Percentiles rank a stretch among this genome's conserved stretches.
These are phyloP conservation scores for Saksenaea vasiformis DNA, from an alignment of 371 early-diverging fungal species.

Conservation along the genomic window DNA sequence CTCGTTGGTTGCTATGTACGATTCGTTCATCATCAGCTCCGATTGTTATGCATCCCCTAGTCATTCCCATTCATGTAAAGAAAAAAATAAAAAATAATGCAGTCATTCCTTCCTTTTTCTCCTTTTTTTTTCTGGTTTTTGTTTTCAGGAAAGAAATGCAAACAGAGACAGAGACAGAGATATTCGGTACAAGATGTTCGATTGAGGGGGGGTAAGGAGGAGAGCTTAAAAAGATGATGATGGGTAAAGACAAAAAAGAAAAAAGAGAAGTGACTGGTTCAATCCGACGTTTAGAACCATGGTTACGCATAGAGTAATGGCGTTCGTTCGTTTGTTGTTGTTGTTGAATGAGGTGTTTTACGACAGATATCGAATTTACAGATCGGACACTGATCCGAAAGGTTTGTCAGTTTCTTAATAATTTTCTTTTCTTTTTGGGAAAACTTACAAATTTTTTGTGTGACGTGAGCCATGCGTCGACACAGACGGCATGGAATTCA, in stretches of 20 bases:
- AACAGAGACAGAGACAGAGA: too few species aligned
- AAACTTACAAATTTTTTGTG: constrained; percentile 77
- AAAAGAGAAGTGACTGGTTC: neutral
- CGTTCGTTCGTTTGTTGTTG: constrained; percentile 37
- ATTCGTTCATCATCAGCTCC: constrained; percentile 5
- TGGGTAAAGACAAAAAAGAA: neutral
- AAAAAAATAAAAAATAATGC: too few species aligned
- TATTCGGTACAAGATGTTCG: neutral
- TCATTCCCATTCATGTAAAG: too few species aligned
- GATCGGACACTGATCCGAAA: constrained; percentile 37
- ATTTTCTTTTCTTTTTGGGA: neutral
- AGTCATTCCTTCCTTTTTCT: too few species aligned
- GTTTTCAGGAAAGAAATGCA: too few species aligned
- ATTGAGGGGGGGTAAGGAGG: neutral
- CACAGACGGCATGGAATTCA: constrained; percentile 90
- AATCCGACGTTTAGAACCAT: neutral
- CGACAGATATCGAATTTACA: constrained; percentile 52
- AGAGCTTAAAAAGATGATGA: neutral
- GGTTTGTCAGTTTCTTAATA: neutral
- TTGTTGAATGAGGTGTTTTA: constrained; percentile 25
- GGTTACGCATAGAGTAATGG: constrained; percentile 39
- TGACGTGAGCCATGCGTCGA: constrained; percentile 87
- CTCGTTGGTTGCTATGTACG: neutral
- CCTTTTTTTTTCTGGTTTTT: too few species aligned
- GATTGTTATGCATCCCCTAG: constrained; percentile 1